Conservation (phyloP, 306 rosid species). For the Leucaena leucocephala region DNA sequence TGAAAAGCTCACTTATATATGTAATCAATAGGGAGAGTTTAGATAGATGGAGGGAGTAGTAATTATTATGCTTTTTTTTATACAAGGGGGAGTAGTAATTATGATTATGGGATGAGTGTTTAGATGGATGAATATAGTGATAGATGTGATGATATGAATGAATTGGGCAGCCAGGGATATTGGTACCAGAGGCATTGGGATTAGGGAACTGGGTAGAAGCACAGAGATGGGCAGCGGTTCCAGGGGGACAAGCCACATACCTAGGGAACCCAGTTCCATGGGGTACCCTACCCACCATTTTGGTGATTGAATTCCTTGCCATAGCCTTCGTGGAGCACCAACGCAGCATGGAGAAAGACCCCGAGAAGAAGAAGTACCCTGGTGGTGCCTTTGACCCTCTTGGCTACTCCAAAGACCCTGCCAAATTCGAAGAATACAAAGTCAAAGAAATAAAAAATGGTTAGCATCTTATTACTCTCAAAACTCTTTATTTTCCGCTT, state of each 20-base stretch:
- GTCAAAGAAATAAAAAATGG: constrained; percentile 94
- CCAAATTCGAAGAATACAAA: constrained; percentile 79
- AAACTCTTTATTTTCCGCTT: no score
- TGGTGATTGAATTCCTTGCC: constrained; percentile 85
- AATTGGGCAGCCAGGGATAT: constrained; percentile 82
- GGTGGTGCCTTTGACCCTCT: constrained; percentile 98
- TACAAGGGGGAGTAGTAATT: no score
- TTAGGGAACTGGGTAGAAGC: constrained; percentile 98
- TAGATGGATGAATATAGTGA: no score
- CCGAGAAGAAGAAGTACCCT: constrained; percentile 97
- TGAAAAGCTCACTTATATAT: no score
- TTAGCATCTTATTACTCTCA: neutral
- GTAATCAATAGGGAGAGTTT: no score
- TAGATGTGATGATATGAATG: no score
- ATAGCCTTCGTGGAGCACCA: constrained; percentile 97
- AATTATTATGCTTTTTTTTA: no score
- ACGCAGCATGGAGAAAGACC: constrained; percentile 95
- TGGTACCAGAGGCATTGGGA: constrained; percentile 96
- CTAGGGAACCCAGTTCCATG: constrained; percentile 97
- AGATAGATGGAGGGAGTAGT: no score
- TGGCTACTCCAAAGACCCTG: constrained; percentile 98
- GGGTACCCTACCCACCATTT: constrained; percentile 93
- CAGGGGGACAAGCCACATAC: constrained; percentile 98
- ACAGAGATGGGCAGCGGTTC: constrained; percentile 93
- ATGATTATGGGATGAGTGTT: no score